These are phyloP conservation scores for Ricinus communis DNA, from an alignment of 345 rosid genomes.

Conservation along the genomic window DNA sequence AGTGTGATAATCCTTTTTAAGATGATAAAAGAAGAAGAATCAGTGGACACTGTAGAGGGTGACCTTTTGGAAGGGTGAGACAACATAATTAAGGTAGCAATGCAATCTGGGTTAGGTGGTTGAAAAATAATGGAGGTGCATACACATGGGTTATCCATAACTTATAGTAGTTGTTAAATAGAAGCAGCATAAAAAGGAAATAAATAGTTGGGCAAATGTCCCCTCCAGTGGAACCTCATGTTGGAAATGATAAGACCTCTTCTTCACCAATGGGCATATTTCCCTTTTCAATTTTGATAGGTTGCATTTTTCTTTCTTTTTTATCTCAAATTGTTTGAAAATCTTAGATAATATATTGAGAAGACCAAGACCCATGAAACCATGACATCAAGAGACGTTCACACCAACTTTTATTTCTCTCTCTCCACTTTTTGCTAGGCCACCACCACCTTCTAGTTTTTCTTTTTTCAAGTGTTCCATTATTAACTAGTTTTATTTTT, in stretches of 20 bases:
- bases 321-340: not conserved
- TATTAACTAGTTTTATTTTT: too few species aligned
- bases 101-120: conserved; percentile 1
- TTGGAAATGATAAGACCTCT: conserved; percentile 21
- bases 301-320: not conserved
- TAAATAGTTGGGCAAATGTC: conserved; percentile 19
- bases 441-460: too few species aligned
- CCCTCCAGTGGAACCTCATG: conserved; percentile 37
- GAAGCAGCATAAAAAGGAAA: not conserved
- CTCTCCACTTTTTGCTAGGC: not conserved
- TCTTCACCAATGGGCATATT: not conserved
- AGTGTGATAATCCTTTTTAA: too few species aligned
- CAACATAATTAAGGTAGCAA: conserved; percentile 21
- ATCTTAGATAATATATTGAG: not conserved
- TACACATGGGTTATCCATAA: not conserved
- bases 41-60: not conserved
- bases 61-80: conserved; percentile 18
- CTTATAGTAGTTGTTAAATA: not conserved
- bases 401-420: too few species aligned
- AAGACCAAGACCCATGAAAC: not conserved
- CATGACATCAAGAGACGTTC: too few species aligned
- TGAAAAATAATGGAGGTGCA: conserved; percentile 3
- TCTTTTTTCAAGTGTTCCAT: too few species aligned
- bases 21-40: not conserved
- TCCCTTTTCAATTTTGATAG: not conserved